Evolutionary conservation across 306 rosid genomes (phyloP).

Genomic region (Luffa acutangula): DNA sequence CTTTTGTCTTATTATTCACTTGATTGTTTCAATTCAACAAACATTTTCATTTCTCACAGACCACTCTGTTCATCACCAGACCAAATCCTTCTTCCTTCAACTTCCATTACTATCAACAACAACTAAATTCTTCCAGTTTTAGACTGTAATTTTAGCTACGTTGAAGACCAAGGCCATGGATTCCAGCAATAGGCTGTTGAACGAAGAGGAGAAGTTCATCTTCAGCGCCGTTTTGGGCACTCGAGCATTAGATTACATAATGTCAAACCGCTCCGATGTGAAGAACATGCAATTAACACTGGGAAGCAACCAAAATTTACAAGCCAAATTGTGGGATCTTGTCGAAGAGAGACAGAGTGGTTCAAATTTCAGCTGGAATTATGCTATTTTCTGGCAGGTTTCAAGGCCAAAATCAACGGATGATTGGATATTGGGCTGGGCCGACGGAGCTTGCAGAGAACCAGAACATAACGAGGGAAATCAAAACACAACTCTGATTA

Average conservation of each 20-base stretch:
- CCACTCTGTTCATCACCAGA: too few relatives aligned
- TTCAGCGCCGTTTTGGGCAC: slow-evolving; percentile 51
- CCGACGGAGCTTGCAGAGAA: slow-evolving; percentile 83
- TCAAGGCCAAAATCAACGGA: slow-evolving; percentile 52
- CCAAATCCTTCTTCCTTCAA: too few relatives aligned
- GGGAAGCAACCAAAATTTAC: slow-evolving; percentile 57
- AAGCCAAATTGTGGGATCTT: slow-evolving; percentile 75
- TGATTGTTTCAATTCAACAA: too few relatives aligned
- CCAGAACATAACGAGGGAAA: slow-evolving; percentile 48
- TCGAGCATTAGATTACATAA: slow-evolving; percentile 53
- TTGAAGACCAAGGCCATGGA: slow-evolving; percentile 51
- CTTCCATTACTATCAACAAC: neutral
- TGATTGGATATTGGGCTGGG: slow-evolving; percentile 78
- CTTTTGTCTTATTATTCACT: too few relatives aligned
- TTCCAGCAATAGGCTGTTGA: slow-evolving; percentile 28
- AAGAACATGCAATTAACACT: slow-evolving; percentile 52
- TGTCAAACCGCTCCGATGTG: slow-evolving; percentile 31
- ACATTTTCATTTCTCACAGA: too few relatives aligned
- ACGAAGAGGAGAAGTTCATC: slow-evolving; percentile 55
- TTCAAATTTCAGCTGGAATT: slow-evolving; percentile 74
- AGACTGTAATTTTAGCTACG: slow-evolving; percentile 20
- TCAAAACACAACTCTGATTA: slow-evolving; percentile 11
- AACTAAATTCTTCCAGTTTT: too few relatives aligned
- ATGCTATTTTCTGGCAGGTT: slow-evolving; percentile 83
- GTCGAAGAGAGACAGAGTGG: slow-evolving; percentile 64